Conservation (phyloP, 2,329 filamentous ascomycete species). For the Microcyclospora pomicola region DNA sequence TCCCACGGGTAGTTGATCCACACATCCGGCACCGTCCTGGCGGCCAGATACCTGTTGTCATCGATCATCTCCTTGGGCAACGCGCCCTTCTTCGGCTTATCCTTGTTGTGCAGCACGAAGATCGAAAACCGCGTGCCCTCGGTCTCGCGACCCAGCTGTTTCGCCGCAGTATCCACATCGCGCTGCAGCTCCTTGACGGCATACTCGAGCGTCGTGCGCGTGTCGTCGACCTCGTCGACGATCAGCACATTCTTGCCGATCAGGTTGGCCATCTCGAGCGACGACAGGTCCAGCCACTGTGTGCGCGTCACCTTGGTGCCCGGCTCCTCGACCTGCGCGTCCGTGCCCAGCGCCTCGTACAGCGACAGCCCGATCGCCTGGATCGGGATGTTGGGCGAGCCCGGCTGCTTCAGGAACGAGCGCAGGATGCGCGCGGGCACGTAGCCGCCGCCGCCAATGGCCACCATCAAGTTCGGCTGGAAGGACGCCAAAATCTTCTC, state of each 20-base stretch:
- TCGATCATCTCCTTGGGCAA: slow-evolving; percentile 67
- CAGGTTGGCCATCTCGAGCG: slow-evolving; percentile 74
- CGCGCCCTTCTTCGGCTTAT: slow-evolving; percentile 85
- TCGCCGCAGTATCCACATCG: slow-evolving; percentile 72
- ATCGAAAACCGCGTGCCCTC: slow-evolving; percentile 81
- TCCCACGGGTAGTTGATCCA: slow-evolving; percentile 99
- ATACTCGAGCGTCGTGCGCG: slow-evolving; percentile 84
- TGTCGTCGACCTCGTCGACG: slow-evolving; percentile 93
- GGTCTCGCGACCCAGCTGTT: slow-evolving; percentile 52
- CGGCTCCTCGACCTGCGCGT: slow-evolving; percentile 50
- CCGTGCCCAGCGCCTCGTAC: slow-evolving; percentile 66
- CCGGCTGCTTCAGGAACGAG: slow-evolving; percentile 88
- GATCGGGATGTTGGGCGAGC: slow-evolving; percentile 88
- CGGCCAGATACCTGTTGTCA: slow-evolving; percentile 64
- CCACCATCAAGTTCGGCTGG: slow-evolving; percentile 92
- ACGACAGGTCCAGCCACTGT: slow-evolving; percentile 89
- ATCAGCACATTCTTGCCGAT: slow-evolving; percentile 86
- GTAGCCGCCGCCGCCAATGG: slow-evolving; percentile 94
- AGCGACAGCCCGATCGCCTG: slow-evolving; percentile 97
- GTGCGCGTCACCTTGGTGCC: slow-evolving; percentile 94
- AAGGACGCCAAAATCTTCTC: slow-evolving; percentile 69
- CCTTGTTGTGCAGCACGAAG: slow-evolving; percentile 98
- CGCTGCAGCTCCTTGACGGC: slow-evolving; percentile 87
- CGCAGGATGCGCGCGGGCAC: slow-evolving; percentile 93
- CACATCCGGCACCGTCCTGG: slow-evolving; percentile 76